These are phyloP conservation scores for Pulveroboletus sp. DNA, from an alignment of 768 basidiomycete species.

Conservation along the genomic window DNA sequence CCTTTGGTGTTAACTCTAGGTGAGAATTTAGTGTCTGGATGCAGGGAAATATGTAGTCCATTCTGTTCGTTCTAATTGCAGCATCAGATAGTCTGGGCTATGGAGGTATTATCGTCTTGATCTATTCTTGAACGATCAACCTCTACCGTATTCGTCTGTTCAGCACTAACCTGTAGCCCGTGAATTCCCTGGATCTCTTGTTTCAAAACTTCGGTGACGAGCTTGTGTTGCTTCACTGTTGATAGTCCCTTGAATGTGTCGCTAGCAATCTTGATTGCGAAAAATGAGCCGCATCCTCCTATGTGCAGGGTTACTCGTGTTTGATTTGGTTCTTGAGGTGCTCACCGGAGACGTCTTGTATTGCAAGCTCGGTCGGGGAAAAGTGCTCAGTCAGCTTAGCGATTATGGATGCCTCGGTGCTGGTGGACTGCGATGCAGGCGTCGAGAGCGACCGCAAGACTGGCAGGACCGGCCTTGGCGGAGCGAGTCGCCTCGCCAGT, in stretches of 20 bases:
- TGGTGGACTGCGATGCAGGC: conserved; percentile 22
- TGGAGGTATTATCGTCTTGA: conserved; percentile 40
- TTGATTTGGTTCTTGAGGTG: conserved; percentile 1
- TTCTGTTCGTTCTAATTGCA: conserved; percentile 8
- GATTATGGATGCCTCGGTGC: conserved; percentile 56
- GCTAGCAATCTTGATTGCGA: conserved; percentile 86
- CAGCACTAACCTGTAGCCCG: conserved; percentile 76
- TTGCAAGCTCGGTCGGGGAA: conserved; percentile 74
- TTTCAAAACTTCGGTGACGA: conserved; percentile 85
- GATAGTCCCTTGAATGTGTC: conserved; percentile 81
- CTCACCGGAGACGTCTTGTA: conserved; percentile 94
- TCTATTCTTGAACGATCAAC: conserved; percentile 27
- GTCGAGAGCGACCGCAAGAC: conserved; percentile 31
- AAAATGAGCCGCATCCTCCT: conserved; percentile 99
- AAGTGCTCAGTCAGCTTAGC: conserved; percentile 74
- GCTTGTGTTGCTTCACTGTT: conserved; percentile 89
- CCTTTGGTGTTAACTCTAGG: background rate
- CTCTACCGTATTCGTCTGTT: background rate
- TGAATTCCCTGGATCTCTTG: conserved; percentile 90
- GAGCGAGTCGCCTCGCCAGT: conserved; percentile 34
- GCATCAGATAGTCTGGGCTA: conserved; percentile 3
- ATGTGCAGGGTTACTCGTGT: conserved; percentile 5
- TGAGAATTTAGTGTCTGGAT: background rate
- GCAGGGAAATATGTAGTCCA: background rate
- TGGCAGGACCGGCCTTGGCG: conserved; percentile 14